Evolutionary conservation across 345 rosid genomes (phyloP).

Genomic region (Conringia planisiliqua): DNA sequence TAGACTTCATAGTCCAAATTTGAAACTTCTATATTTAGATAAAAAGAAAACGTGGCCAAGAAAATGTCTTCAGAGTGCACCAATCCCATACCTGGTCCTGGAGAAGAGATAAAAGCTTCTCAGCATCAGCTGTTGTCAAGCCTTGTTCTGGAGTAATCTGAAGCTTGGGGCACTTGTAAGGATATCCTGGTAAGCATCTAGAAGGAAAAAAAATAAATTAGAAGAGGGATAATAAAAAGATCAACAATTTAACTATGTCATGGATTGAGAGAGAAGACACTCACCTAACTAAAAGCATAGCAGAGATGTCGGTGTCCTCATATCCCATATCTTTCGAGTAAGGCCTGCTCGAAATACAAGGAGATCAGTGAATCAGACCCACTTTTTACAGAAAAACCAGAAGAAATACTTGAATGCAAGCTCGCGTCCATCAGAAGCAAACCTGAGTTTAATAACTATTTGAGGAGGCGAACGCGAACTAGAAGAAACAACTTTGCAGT

Average conservation of each 20-base stretch:
- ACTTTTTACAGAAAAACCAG: no score
- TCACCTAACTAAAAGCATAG: constrained; percentile 73
- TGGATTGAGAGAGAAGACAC: constrained; percentile 17
- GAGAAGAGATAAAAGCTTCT: constrained; percentile 76
- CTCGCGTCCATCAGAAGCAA: constrained; percentile 12
- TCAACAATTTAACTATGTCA: background rate
- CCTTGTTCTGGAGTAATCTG: constrained; percentile 82
- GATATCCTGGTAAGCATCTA: constrained; percentile 96
- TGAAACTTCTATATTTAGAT: background rate
- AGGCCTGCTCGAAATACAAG: constrained; percentile 61
- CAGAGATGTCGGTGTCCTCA: constrained; percentile 82
- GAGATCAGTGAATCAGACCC: background rate
- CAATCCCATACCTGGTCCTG: constrained; percentile 65
- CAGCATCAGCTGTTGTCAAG: constrained; percentile 60
- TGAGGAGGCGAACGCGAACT: constrained; percentile 51
- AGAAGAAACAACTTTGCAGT: constrained; percentile 60
- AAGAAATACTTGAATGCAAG: constrained; percentile 1
- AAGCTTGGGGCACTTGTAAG: constrained; percentile 86
- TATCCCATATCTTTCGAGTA: constrained; percentile 87
- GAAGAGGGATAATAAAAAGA: background rate
- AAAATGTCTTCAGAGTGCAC: background rate
- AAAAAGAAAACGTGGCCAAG: background rate
- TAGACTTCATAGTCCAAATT: background rate
- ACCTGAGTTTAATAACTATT: constrained; percentile 80
- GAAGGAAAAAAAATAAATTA: constrained; percentile 21